Conservation (phyloP, 208 protist species). For the Crithidia sp. region DNA sequence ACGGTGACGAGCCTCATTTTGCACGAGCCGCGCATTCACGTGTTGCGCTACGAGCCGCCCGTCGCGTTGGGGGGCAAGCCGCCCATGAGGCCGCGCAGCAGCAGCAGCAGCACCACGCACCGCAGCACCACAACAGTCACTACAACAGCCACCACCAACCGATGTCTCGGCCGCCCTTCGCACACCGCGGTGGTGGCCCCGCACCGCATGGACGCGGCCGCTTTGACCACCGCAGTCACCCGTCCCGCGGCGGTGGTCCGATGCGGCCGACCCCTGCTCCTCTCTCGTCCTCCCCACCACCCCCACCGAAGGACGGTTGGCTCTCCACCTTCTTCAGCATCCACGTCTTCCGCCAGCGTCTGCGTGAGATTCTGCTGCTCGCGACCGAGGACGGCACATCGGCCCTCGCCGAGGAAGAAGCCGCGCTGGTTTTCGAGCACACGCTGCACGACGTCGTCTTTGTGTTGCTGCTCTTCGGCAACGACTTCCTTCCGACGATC, state of each 20-base stretch:
- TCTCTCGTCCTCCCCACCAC: not conserved
- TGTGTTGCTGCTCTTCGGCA: slow-evolving; percentile 97
- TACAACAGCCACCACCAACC: not conserved
- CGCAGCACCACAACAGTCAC: too few relatives aligned
- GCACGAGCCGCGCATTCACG: slow-evolving; percentile 97
- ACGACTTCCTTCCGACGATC: slow-evolving; percentile 98
- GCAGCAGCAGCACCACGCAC: not conserved
- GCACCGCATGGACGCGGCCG: slow-evolving; percentile 13
- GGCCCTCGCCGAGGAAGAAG: slow-evolving; percentile 6
- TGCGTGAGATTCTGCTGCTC: slow-evolving; percentile 53
- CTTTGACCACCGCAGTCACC: slow-evolving; percentile 15
- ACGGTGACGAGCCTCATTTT: slow-evolving; percentile 97
- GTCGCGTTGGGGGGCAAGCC: slow-evolving; percentile 41
- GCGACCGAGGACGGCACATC: slow-evolving; percentile 10
- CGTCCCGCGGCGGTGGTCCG: not conserved
- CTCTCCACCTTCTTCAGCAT: slow-evolving; percentile 90
- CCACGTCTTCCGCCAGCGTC: slow-evolving; percentile 71
- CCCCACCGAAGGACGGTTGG: slow-evolving; percentile 67
- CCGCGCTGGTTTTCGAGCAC: slow-evolving; percentile 56
- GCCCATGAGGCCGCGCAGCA: slow-evolving; percentile 18
- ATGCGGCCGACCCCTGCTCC: not conserved
- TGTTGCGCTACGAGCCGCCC: slow-evolving; percentile 97
- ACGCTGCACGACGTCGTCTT: slow-evolving; percentile 97
- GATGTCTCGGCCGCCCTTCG: slow-evolving; percentile 2
- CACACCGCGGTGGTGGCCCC: slow-evolving; percentile 17